Conservation (phyloP, 2,329 filamentous ascomycete genomes). For the Tolypocladium guangdongense region DNA sequence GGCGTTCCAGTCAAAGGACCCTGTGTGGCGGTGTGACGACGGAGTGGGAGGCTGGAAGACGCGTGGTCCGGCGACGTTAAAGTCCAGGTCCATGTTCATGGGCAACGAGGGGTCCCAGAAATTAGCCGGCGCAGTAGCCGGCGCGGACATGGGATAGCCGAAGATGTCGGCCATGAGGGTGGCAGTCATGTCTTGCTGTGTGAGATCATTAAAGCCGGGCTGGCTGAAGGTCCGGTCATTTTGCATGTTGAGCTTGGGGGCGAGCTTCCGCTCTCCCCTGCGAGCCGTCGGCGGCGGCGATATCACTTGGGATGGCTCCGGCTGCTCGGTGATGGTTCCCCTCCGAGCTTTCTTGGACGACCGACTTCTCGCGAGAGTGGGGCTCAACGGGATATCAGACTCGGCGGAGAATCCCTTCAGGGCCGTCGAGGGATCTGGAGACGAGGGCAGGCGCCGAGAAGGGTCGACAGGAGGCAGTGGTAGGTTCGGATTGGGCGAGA, state of each 20-base stretch:
- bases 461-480: constrained; percentile 49
- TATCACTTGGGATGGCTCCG: constrained; percentile 35
- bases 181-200: constrained; percentile 35
- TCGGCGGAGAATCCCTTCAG: constrained; percentile 19
- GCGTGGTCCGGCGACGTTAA: constrained; percentile 30
- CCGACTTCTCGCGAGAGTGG: constrained; percentile 13
- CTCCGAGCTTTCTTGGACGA: constrained; percentile 35
- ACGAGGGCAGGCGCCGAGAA: constrained; percentile 46
- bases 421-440: constrained; percentile 33
- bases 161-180: constrained; percentile 45
- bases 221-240: constrained; percentile 44
- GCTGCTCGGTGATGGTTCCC: constrained; percentile 24
- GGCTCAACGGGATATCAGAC: constrained; percentile 16
- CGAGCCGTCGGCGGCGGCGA: constrained; percentile 49
- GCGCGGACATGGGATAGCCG: constrained; percentile 48
- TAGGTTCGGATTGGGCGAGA: constrained; percentile 40
- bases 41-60: constrained; percentile 27
- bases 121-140: constrained; percentile 35
- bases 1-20: constrained; percentile 46
- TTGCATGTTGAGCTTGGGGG: constrained; percentile 45
- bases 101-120: constrained; percentile 46
- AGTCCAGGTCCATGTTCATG: constrained; percentile 53
- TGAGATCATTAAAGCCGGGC: constrained; percentile 36
- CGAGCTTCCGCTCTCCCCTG: constrained; percentile 45
- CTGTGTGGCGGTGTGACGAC: constrained; percentile 32